phyloP scores from a whole-genome alignment of 2,329 filamentous ascomycete genomes.

The Diplodia mutila region DNA sequence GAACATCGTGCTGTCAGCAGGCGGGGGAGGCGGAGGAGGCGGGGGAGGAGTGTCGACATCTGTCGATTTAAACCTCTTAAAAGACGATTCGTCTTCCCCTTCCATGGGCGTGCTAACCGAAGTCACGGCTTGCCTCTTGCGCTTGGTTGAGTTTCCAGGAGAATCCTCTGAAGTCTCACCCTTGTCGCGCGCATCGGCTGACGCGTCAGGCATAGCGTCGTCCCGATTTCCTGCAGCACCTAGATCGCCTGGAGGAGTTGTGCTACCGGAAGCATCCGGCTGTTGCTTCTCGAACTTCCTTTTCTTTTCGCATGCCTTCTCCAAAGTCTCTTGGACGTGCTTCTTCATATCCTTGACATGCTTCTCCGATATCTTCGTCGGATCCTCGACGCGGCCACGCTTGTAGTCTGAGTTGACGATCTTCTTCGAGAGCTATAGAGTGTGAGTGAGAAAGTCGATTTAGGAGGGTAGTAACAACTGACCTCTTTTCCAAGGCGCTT shows the following conservation, averaged over 20 bases:
- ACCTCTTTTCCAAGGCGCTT: constrained; percentile 69
- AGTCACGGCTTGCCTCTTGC: constrained; percentile 41
- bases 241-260: constrained; percentile 20
- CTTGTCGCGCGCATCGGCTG: constrained; percentile 28
- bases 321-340: constrained; percentile 82
- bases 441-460: constrained; percentile 36
- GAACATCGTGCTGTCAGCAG: constrained; percentile 36
- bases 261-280: constrained; percentile 26
- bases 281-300: constrained; percentile 63
- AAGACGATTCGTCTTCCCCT: constrained; percentile 34
- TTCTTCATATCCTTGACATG: constrained; percentile 82
- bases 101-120: not conserved
- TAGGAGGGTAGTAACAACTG: constrained; percentile 28
- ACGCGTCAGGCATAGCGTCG: constrained; percentile 32
- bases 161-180: constrained; percentile 30
- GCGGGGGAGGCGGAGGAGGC: constrained; percentile 46
- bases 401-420: constrained; percentile 92
- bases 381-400: constrained; percentile 81
- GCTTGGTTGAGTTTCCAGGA: constrained; percentile 37
- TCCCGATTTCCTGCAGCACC: not conserved
- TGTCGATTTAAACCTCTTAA: constrained; percentile 39
- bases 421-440: constrained; percentile 65
- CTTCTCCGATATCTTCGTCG: constrained; percentile 74
- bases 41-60: constrained; percentile 42
- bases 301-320: constrained; percentile 81